Evolutionary conservation across 177 flowering plant species (phyloP), one percentile per base, ranked within the genome.

Genomic region (Vitis hybrid): DNA sequence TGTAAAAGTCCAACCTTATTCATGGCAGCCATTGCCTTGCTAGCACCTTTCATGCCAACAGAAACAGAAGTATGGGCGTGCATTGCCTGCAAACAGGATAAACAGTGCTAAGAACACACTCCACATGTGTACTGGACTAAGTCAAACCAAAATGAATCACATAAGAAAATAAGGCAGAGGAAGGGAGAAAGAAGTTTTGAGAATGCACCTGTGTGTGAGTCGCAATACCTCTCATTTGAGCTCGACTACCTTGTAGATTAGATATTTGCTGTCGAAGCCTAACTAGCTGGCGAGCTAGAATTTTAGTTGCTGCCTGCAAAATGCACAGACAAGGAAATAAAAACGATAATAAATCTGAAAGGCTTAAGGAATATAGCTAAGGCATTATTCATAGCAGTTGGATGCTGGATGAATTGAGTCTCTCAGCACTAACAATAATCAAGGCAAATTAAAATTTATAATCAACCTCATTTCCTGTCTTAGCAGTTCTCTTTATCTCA

Each of bases 221-320:
- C 13, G 91, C 87, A 52, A 87, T 77, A 58, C 91, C 91, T 70
- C 91, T 79, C 81, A 87, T 85, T 83, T 85, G 91, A 69, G 89
- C 91, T 71, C 88, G 81, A 70, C 91, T 85, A 27, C 86, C 80
- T 74, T 87, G 91, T 67, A 87, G 82, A 59, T 85, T 87, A 46
- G 84, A 69, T 70, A 87, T 87, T 57, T 86, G 88, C 61, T 87
- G 87, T 66, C 88, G 79, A 49, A 87, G 83, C 78, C 90, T 79
- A 58, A 87, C 69, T 56, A 86, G 81, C 62, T 87, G 91, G 61
- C 80, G 83, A 40, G 87, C 79, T 18, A 83, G 52, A 77, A 75
- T 65, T 77, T 81, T 81, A 58, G 87, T 81, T 4, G 87, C 87
- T 35, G 77, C 75, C 87, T 84, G 75, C 19, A 75, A 5, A 32